Conservation (phyloP, 495 filamentous ascomycete genomes). For the Aspergillus cristatus region DNA sequence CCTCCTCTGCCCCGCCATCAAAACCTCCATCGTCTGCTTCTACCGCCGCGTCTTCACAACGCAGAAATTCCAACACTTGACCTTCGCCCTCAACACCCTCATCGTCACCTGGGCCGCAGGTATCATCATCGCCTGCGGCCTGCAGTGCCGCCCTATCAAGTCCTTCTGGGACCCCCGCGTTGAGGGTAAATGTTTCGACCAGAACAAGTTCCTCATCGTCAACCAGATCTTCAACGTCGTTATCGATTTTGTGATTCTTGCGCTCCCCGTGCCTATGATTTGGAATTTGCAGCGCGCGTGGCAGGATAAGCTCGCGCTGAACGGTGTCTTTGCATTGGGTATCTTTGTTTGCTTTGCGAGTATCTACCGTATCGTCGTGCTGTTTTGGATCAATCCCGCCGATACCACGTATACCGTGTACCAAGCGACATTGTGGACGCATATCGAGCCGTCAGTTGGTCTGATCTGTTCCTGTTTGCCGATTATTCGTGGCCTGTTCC, state of each 20-base stretch:
- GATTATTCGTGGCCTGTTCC: slow-evolving; percentile 45
- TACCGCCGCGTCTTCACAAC: slow-evolving; percentile 38
- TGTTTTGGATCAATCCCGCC: slow-evolving; percentile 41
- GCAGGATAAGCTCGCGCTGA: slow-evolving; percentile 39
- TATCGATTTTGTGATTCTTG: slow-evolving; percentile 36
- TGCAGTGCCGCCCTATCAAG: slow-evolving; percentile 32
- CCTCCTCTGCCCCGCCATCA: slow-evolving; percentile 30
- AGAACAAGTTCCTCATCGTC: slow-evolving; percentile 28
- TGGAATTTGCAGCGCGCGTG: slow-evolving; percentile 33
- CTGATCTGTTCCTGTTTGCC: slow-evolving; percentile 50
- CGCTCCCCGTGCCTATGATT: slow-evolving; percentile 34
- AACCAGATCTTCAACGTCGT: slow-evolving; percentile 37
- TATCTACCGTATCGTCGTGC: slow-evolving; percentile 46
- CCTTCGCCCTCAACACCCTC: slow-evolving; percentile 22
- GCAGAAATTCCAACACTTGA: slow-evolving; percentile 22
- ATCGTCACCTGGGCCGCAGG: slow-evolving; percentile 27
- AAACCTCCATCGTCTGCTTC: slow-evolving; percentile 39
- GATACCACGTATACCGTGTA: slow-evolving; percentile 41
- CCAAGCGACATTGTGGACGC: slow-evolving; percentile 47
- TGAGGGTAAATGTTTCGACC: slow-evolving; percentile 26
- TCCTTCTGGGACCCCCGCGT: slow-evolving; percentile 34
- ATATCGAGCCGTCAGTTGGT: slow-evolving; percentile 47
- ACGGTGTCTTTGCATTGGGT: slow-evolving; percentile 39
- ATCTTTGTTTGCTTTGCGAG: slow-evolving; percentile 39
- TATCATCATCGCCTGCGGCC: slow-evolving; percentile 30